phyloP scores from a whole-genome alignment of 2,329 filamentous ascomycete species.

The Scolecobasidium constrictum region DNA sequence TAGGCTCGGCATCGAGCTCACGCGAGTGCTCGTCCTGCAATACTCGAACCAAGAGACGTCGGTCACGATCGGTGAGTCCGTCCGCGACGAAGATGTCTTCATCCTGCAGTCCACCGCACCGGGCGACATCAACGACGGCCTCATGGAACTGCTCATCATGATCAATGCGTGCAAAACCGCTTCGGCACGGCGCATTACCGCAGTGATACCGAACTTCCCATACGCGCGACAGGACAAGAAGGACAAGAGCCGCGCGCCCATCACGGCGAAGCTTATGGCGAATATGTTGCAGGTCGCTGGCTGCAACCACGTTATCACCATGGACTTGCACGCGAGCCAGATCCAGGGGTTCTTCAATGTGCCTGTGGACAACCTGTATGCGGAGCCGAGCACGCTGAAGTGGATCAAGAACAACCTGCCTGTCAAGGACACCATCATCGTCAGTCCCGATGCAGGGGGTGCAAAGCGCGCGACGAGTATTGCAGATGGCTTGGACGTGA shows the following conservation, averaged over 20 bases:
- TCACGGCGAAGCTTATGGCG: slow-evolving; percentile 88
- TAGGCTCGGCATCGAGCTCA: slow-evolving; percentile 66
- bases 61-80: slow-evolving; percentile 90
- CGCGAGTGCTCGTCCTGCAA: slow-evolving; percentile 70
- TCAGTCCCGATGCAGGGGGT: slow-evolving; percentile 88
- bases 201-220: slow-evolving; percentile 90
- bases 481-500: slow-evolving; percentile 79
- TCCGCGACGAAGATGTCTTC: slow-evolving; percentile 95
- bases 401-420: slow-evolving; percentile 85
- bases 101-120: slow-evolving; percentile 92
- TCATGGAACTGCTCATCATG: slow-evolving; percentile 98
- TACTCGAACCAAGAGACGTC: slow-evolving; percentile 82
- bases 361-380: slow-evolving; percentile 73
- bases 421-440: slow-evolving; percentile 78
- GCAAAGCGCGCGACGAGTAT: slow-evolving; percentile 90
- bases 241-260: slow-evolving; percentile 89
- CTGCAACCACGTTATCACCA: slow-evolving; percentile 88
- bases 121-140: slow-evolving; percentile 92
- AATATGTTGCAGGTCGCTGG: slow-evolving; percentile 96
- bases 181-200: slow-evolving; percentile 82
- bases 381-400: slow-evolving; percentile 80
- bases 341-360: slow-evolving; percentile 95
- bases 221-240: slow-evolving; percentile 98
- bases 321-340: slow-evolving; percentile 90
- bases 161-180: slow-evolving; percentile 88